Percentiles rank a stretch among this genome's conserved stretches.
phyloP scores from a whole-genome alignment of 805 yeast genomes.

The Kodamaea nitidulidarum region DNA sequence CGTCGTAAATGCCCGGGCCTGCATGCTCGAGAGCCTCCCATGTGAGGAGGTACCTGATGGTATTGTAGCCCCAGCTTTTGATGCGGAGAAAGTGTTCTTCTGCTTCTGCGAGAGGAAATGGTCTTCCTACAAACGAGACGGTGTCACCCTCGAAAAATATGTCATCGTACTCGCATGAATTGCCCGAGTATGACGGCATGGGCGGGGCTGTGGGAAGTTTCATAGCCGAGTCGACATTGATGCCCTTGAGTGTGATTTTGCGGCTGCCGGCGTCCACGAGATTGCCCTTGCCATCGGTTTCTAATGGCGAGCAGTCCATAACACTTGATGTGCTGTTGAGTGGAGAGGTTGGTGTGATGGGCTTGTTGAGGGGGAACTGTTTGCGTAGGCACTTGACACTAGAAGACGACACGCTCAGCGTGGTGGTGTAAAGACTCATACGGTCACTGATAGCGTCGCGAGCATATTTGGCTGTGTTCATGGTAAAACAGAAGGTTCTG shows the following conservation, averaged over 20 bases:
- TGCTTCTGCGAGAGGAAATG: constrained; percentile 74
- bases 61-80: constrained; percentile 78
- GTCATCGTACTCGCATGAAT: constrained; percentile 31
- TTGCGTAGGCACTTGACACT: constrained; percentile 27
- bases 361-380: constrained; percentile 16
- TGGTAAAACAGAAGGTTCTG: too few species aligned
- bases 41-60: constrained; percentile 69
- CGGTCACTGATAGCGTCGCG: constrained; percentile 31
- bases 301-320: constrained; percentile 20
- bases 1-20: constrained; percentile 83
- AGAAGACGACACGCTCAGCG: constrained; percentile 21
- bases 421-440: constrained; percentile 26
- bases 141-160: constrained; percentile 65
- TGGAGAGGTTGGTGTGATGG: constrained; percentile 13
- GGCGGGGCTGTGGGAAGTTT: constrained; percentile 64
- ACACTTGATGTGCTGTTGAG: constrained; percentile 9
- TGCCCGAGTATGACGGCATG: constrained; percentile 39
- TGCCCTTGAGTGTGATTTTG: constrained; percentile 66
- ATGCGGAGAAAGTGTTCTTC: constrained; percentile 63
- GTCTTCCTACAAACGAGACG: constrained; percentile 80
- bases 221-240: constrained; percentile 72
- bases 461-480: constrained; percentile 23
- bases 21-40: constrained; percentile 93
- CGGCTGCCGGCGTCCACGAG: constrained; percentile 52
- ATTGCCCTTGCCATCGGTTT: constrained; percentile 47